Conservation (phyloP, 2,329 filamentous ascomycete species). For the Diplodia scrobiculata region DNA sequence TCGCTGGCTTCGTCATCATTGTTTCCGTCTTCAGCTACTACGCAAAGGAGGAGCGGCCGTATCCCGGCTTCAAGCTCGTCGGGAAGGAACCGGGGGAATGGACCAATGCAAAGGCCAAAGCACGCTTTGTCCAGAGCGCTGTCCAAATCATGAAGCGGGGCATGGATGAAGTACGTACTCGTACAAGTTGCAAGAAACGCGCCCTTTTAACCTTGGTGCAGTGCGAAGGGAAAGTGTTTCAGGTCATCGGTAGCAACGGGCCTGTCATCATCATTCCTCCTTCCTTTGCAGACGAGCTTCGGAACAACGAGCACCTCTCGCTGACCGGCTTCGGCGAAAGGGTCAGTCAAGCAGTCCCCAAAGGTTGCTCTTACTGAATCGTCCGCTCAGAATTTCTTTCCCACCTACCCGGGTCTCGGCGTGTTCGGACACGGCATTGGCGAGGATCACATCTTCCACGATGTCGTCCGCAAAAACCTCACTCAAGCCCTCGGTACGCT, state of each 20-base stretch:
- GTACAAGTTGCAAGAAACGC: background rate
- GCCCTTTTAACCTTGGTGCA: background rate
- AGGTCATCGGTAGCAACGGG: background rate
- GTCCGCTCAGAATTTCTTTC: slow-evolving; percentile 1
- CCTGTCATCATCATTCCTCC: background rate
- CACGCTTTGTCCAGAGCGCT: background rate
- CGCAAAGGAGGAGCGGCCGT: background rate
- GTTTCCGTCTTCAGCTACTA: background rate
- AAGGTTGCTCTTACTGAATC: background rate
- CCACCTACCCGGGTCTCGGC: background rate
- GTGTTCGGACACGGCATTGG: background rate
- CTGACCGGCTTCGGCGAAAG: background rate
- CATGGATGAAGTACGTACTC: slow-evolving; percentile 10
- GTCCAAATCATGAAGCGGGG: background rate
- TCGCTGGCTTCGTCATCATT: background rate
- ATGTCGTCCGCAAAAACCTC: slow-evolving; percentile 4
- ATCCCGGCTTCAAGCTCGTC: background rate
- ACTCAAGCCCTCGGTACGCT: background rate
- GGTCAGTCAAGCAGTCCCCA: background rate
- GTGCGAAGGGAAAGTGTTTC: slow-evolving; percentile 6
- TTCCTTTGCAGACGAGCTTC: slow-evolving; percentile 8
- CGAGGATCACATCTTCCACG: background rate
- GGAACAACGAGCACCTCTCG: background rate
- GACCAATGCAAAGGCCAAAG: background rate
- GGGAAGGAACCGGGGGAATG: slow-evolving; percentile 4